phyloP scores from a whole-genome alignment of 2,329 filamentous ascomycete genomes.

The Whalleya microplaca region DNA sequence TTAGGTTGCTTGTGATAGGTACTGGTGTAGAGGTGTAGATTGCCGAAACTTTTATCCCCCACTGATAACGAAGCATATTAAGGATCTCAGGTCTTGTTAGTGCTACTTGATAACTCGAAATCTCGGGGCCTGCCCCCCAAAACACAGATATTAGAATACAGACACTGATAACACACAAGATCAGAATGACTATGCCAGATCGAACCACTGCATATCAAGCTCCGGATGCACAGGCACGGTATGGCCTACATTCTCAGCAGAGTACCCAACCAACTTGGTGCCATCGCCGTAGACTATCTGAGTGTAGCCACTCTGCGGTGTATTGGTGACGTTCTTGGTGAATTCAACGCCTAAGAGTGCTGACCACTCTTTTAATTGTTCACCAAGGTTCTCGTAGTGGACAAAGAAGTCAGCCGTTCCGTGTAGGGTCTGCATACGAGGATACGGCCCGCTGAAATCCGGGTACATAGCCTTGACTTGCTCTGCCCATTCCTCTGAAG shows the following conservation, averaged over 20 bases:
- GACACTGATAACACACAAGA: not conserved
- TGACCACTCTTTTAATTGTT: constrained; percentile 50
- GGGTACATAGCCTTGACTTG: constrained; percentile 41
- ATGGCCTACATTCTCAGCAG: constrained; percentile 23
- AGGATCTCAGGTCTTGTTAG: too few relatives aligned
- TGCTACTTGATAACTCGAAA: too few relatives aligned
- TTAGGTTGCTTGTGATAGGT: too few relatives aligned
- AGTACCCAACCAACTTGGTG: constrained; percentile 25
- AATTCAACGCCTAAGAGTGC: constrained; percentile 42
- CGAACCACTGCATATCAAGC: constrained; percentile 26
- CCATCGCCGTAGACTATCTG: constrained; percentile 28
- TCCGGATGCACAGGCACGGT: constrained; percentile 24
- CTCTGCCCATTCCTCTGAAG: constrained; percentile 24
- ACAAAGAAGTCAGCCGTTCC: constrained; percentile 48
- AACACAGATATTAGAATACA: too few relatives aligned
- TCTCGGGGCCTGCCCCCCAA: too few relatives aligned
- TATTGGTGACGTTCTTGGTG: constrained; percentile 23
- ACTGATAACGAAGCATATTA: too few relatives aligned
- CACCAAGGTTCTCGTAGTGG: constrained; percentile 48
- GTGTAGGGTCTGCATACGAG: constrained; percentile 53
- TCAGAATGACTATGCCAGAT: constrained; percentile 4
- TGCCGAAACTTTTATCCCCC: too few relatives aligned
- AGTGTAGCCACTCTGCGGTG: constrained; percentile 23
- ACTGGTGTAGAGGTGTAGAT: too few relatives aligned
- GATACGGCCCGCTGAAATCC: constrained; percentile 45